Percentiles rank a stretch among this genome's conserved stretches.
These are phyloP conservation scores for Boletus speciosus DNA, from an alignment of 768 basidiomycete species.

Conservation along the genomic window DNA sequence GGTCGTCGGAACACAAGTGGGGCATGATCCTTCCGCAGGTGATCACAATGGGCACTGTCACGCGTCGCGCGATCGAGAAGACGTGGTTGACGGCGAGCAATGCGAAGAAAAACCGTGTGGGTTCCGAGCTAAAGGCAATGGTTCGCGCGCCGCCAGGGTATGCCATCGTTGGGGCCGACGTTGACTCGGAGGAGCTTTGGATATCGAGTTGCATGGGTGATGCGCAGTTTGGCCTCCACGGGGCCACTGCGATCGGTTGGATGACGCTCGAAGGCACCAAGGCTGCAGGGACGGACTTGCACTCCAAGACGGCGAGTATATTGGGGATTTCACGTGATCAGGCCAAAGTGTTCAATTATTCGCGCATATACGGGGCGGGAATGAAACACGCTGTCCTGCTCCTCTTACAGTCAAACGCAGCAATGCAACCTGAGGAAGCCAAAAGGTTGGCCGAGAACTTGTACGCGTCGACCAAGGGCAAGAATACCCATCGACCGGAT, in stretches of 20 bases:
- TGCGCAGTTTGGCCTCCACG: constrained; percentile 94
- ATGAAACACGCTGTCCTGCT: constrained; percentile 90
- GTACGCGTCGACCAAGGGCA: constrained; percentile 92
- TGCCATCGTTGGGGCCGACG: constrained; percentile 94
- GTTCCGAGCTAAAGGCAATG: constrained; percentile 98
- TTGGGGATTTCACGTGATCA: constrained; percentile 90
- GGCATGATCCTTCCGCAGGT: constrained; percentile 96
- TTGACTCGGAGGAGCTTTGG: constrained; percentile 99
- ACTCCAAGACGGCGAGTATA: constrained; percentile 93
- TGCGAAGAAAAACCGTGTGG: constrained; percentile 96
- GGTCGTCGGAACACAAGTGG: constrained; percentile 47
- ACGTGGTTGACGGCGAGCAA: constrained; percentile 99
- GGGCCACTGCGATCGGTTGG: constrained; percentile 96
- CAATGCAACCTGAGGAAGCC: constrained; percentile 75
- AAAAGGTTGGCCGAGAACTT: constrained; percentile 77
- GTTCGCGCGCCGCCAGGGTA: constrained; percentile 91
- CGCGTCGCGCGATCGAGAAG: constrained; percentile 93
- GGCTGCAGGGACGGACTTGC: constrained; percentile 88
- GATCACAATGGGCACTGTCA: constrained; percentile 98
- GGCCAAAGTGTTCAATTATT: constrained; percentile 99
- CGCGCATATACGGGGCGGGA: constrained; percentile 97
- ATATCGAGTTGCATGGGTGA: constrained; percentile 99
- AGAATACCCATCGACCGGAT: constrained; percentile 72
- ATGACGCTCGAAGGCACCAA: constrained; percentile 99
- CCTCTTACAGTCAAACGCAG: constrained; percentile 78